Evolutionary conservation across 2,329 filamentous ascomycete genomes (phyloP).

Genomic region (Xylariales sp.): DNA sequence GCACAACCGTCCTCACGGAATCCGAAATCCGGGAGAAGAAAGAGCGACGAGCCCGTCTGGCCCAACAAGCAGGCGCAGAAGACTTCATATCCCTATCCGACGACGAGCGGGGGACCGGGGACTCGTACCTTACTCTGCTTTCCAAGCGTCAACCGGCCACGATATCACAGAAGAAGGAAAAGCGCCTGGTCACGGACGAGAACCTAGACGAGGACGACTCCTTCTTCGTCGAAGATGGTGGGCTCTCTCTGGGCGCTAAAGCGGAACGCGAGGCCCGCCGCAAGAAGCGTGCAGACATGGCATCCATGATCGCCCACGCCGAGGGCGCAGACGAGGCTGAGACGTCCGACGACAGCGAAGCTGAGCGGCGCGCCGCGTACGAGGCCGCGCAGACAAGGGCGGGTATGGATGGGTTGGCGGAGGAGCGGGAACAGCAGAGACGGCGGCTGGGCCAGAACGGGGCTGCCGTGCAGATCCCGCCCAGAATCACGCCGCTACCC

Average conservation of each 20-base stretch:
- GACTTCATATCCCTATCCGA: constrained; percentile 63
- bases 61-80: constrained; percentile 45
- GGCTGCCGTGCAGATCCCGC: constrained; percentile 53
- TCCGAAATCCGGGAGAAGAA: constrained; percentile 89
- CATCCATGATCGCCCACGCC: constrained; percentile 74
- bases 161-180: constrained; percentile 61
- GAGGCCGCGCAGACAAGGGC: constrained; percentile 81
- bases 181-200: constrained; percentile 76
- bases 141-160: constrained; percentile 38
- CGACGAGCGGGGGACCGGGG: constrained; percentile 30
- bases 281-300: constrained; percentile 71
- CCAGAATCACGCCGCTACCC: constrained; percentile 74
- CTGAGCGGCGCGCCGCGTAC: constrained; percentile 73
- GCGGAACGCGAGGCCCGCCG: constrained; percentile 68
- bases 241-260: constrained; percentile 70
- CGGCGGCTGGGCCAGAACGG: constrained; percentile 26
- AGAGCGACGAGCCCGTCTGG: constrained; percentile 76
- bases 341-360: constrained; percentile 62
- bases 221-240: constrained; percentile 81
- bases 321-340: constrained; percentile 54
- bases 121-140: constrained; percentile 25
- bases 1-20: constrained; percentile 66
- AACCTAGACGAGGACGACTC: constrained; percentile 93
- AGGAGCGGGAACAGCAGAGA: constrained; percentile 39
- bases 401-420: constrained; percentile 69